phyloP scores from a whole-genome alignment of 257 asterid species.

The Lavandula angustifolia region DNA sequence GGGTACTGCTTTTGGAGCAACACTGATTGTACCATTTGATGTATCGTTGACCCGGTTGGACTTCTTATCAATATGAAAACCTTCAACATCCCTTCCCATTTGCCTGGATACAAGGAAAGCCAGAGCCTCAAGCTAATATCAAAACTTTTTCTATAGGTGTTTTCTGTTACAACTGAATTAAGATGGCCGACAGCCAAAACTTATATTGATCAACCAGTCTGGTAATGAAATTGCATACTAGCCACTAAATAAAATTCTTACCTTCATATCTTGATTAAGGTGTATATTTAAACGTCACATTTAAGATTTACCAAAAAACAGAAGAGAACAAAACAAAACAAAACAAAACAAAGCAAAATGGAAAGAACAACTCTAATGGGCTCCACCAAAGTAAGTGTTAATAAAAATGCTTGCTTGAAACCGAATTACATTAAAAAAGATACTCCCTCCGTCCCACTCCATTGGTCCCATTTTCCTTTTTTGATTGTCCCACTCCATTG shows the following conservation, averaged over 20 bases:
- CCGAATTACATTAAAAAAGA: background rate
- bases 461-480: no score
- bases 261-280: background rate
- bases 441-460: no score
- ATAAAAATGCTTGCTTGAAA: conserved; percentile 6
- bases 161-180: background rate
- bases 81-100: conserved; percentile 46
- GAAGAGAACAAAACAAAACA: background rate
- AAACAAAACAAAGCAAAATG: background rate
- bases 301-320: background rate
- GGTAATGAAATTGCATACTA: background rate
- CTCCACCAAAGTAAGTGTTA: conserved; percentile 2
- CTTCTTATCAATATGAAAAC: conserved; percentile 36
- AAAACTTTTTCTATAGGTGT: background rate
- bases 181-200: conserved; percentile 18
- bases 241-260: background rate
- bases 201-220: conserved; percentile 1
- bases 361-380: background rate
- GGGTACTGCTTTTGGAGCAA: conserved; percentile 30
- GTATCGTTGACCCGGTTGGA: conserved; percentile 26
- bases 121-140: background rate
- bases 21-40: conserved; percentile 27
- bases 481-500: no score
- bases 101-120: conserved; percentile 27
- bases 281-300: background rate